phyloP scores from a whole-genome alignment of 2,329 filamentous ascomycete species.

The Corynespora cassiicola region DNA sequence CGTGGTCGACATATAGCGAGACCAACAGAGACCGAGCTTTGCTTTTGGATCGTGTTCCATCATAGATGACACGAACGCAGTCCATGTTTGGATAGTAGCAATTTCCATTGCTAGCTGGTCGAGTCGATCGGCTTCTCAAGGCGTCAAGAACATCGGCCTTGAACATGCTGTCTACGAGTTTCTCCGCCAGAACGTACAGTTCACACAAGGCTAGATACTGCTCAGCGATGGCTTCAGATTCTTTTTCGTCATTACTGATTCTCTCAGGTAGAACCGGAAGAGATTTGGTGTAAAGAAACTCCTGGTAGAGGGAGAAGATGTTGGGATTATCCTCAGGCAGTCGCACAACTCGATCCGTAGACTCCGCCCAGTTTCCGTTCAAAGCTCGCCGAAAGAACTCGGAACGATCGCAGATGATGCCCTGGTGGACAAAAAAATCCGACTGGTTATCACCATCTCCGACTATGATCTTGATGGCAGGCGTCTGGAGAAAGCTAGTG shows the following conservation, averaged over 20 bases:
- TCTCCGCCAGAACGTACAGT: constrained; percentile 7
- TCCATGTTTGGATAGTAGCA: too few relatives aligned
- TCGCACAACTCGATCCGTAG: constrained; percentile 5
- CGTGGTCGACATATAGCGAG: too few relatives aligned
- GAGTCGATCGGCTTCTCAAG: too few relatives aligned
- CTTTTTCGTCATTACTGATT: background rate
- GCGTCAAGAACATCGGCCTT: constrained; percentile 11
- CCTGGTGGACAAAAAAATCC: constrained; percentile 17
- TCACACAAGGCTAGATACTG: constrained; percentile 3
- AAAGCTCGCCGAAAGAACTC: constrained; percentile 11
- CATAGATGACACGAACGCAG: too few relatives aligned
- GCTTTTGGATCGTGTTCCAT: too few relatives aligned
- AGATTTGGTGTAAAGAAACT: constrained; percentile 10
- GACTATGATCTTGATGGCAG: too few relatives aligned
- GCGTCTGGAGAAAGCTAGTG: too few relatives aligned
- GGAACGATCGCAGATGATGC: constrained; percentile 9
- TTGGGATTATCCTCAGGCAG: constrained; percentile 14
- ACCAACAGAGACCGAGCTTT: too few relatives aligned
- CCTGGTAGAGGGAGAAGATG: constrained; percentile 16
- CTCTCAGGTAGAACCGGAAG: too few relatives aligned
- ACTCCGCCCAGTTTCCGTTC: constrained; percentile 10
- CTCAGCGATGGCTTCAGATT: too few relatives aligned
- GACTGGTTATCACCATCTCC: background rate
- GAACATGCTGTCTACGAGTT: constrained; percentile 4
- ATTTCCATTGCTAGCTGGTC: too few relatives aligned